phyloP scores from a whole-genome alignment of 495 filamentous ascomycete species.

The Aspergillus haitiensis region DNA sequence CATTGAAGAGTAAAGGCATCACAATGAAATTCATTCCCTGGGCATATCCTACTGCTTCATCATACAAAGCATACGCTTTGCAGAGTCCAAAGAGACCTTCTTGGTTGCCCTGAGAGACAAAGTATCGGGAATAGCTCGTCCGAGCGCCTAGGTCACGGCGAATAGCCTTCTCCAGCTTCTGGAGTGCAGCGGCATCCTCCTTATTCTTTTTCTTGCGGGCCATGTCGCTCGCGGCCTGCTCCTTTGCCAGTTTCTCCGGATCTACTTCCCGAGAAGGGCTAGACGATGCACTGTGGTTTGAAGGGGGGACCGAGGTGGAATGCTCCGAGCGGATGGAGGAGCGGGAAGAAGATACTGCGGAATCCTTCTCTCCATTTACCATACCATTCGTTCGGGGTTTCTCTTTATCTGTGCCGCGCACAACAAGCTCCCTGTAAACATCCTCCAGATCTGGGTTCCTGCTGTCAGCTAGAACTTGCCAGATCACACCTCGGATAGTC shows the following conservation, averaged over 20 bases:
- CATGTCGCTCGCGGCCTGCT: conserved; percentile 63
- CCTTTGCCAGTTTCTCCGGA: conserved; percentile 62
- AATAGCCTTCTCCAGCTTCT: conserved; percentile 89
- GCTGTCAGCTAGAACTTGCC: conserved; percentile 95
- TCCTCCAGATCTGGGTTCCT: conserved; percentile 85
- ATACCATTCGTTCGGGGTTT: conserved; percentile 52
- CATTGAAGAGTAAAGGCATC: conserved; percentile 97
- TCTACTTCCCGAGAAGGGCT: conserved; percentile 64
- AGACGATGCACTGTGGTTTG: conserved; percentile 56
- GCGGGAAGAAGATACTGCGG: conserved; percentile 62
- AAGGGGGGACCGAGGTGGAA: conserved; percentile 63
- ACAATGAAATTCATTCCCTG: conserved; percentile 99
- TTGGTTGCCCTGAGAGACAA: conserved; percentile 82
- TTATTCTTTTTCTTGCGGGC: conserved; percentile 72
- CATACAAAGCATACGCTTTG: conserved; percentile 96
- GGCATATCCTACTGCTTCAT: conserved; percentile 92
- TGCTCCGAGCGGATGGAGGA: conserved; percentile 81
- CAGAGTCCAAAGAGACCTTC: conserved; percentile 93
- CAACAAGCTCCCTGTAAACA: conserved; percentile 81
- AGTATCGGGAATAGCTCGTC: conserved; percentile 95
- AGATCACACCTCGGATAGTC: conserved; percentile 93
- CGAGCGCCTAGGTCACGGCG: conserved; percentile 84
- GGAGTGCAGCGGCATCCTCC: conserved; percentile 66
- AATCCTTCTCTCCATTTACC: conserved; percentile 60
- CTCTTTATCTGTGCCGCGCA: conserved; percentile 77